phyloP scores from a whole-genome alignment of 2,329 filamentous ascomycete species.

The Colletotrichum sp. region DNA sequence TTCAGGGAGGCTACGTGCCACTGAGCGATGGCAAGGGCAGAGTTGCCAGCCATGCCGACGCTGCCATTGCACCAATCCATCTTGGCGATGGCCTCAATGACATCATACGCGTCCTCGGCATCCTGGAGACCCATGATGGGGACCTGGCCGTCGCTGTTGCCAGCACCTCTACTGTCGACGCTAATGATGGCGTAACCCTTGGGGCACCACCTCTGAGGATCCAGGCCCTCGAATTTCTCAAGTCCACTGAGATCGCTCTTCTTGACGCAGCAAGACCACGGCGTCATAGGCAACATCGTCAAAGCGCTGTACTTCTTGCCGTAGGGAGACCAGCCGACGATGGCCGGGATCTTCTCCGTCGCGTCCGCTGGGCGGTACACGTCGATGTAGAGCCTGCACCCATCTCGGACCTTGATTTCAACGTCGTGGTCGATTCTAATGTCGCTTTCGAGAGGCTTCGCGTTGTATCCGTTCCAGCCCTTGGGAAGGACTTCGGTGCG shows the following conservation, averaged over 20 bases:
- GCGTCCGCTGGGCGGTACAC: constrained; percentile 46
- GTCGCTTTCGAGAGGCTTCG: constrained; percentile 35
- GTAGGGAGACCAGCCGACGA: constrained; percentile 50
- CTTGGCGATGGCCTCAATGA: constrained; percentile 31
- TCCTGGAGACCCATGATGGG: constrained; percentile 33
- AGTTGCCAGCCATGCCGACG: constrained; percentile 36
- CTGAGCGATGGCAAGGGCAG: constrained; percentile 28
- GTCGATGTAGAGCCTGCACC: constrained; percentile 46
- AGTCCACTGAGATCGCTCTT: constrained; percentile 24
- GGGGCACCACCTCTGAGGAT: constrained; percentile 31
- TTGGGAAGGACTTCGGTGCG: constrained; percentile 42
- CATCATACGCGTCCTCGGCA: constrained; percentile 31
- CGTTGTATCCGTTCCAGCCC: constrained; percentile 40
- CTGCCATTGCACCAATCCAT: constrained; percentile 35
- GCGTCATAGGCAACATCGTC: constrained; percentile 36
- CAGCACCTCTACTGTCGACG: constrained; percentile 36
- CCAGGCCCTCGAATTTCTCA: constrained; percentile 30
- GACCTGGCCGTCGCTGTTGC: constrained; percentile 26
- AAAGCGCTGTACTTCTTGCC: constrained; percentile 50
- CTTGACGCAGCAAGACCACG: constrained; percentile 26
- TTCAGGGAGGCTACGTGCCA: constrained; percentile 26
- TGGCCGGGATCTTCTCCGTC: constrained; percentile 42
- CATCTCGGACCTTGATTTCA: constrained; percentile 47
- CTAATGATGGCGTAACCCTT: constrained; percentile 38
- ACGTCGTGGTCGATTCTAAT: constrained; percentile 52